Evolutionary conservation across 441 rosid species (phyloP), one percentile per base, ranked within the genome.

Genomic region (Adansonia grandidieri): DNA sequence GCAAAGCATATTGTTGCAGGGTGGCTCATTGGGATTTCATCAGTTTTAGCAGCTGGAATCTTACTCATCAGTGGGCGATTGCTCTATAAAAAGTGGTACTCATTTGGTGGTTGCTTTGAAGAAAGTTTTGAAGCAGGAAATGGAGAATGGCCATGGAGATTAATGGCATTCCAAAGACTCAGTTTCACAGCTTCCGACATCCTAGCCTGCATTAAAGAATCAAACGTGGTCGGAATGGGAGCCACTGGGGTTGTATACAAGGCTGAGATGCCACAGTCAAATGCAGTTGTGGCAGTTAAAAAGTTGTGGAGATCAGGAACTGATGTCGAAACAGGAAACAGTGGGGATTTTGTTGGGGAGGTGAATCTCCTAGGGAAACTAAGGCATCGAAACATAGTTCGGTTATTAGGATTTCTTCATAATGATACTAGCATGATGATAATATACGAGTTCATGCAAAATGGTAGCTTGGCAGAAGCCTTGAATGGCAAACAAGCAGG

Each of bases 91-190:
- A 89, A 81, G 79, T 87, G 91, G 92, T 79, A 86, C 42, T 64
- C 86, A 0, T 70, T 79, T 40, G 88, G 90, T 37, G 82, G 85
- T 78, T 88, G 90, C 84, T 82, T 86, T 19, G 84, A 80, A 72
- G 91, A 84, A 65, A 81, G 81, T 65, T 79, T 80, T n/a, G 84
- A 86, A 75, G 79, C 75, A 14, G 86, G 87, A 56, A 87, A 81
- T 8, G 90, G 88, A 50, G 92, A 92, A 73, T 94, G 98, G 98
- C 97, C 98, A 1, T 94, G 98, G 98, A 89, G 88, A 78, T 66
- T 94, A 57, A 82, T 87, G 89, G 96, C 96, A 77, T 94, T 92
- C 89, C 98, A 94, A 73, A 90, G 95, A 79, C 87, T 94, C n/a
- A 87, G 89, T 8, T 91, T 94, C 81, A 90, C 92, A 14, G 87